Percentiles rank a stretch among this genome's conserved stretches.
Conservation (phyloP, 108 stramenopile genomes). For the Skeletonema tropicum region DNA sequence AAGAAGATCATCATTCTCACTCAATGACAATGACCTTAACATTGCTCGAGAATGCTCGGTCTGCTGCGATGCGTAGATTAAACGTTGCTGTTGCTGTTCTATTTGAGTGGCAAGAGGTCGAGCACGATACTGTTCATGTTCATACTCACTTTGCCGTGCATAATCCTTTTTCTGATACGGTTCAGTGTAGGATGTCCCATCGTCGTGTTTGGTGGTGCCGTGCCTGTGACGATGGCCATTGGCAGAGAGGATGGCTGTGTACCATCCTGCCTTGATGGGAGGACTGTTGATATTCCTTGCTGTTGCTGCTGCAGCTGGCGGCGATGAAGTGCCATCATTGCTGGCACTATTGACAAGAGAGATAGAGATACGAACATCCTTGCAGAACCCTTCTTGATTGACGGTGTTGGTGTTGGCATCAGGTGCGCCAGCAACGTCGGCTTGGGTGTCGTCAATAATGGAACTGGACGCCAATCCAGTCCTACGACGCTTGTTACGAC, state of each 20-base stretch:
- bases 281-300: neutral
- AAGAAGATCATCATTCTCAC: too few relatives aligned
- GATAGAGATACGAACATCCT: constrained; percentile 5
- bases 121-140: too few relatives aligned
- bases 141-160: too few relatives aligned
- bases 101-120: too few relatives aligned
- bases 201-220: constrained; percentile 41
- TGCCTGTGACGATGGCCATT: constrained; percentile 29
- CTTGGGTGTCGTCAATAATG: neutral
- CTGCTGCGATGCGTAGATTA: too few relatives aligned
- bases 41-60: too few relatives aligned
- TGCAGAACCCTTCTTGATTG: neutral
- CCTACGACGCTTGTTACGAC: neutral
- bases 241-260: constrained; percentile 17
- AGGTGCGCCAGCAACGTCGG: neutral
- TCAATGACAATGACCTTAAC: too few relatives aligned
- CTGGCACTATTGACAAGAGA: neutral
- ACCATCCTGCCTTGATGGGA: constrained; percentile 41
- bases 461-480: constrained; percentile 4
- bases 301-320: too few relatives aligned
- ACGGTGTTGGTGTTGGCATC: neutral
- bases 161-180: too few relatives aligned
- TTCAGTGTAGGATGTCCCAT: constrained; percentile 42
- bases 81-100: too few relatives aligned
- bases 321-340: neutral